These are phyloP conservation scores for Cicer yamashitae DNA, from an alignment of 306 rosid genomes.

Conservation along the genomic window DNA sequence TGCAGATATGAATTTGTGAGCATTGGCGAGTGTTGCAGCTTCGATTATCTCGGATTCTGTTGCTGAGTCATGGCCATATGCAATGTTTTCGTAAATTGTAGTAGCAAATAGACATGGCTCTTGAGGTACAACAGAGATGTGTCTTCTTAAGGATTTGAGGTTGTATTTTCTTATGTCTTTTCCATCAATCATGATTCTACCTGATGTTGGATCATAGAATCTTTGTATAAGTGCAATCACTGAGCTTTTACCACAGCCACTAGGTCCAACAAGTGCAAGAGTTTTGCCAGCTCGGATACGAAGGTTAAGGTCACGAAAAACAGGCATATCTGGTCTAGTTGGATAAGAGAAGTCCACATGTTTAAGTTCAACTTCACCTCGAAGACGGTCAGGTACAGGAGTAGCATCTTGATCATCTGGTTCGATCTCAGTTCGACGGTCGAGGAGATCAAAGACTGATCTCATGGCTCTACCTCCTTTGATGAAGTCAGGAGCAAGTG, in stretches of 20 bases:
- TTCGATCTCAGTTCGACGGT: slow-evolving; percentile 95
- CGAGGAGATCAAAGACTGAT: slow-evolving; percentile 95
- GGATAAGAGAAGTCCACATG: slow-evolving; percentile 96
- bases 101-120: slow-evolving; percentile 94
- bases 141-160: slow-evolving; percentile 88
- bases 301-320: slow-evolving; percentile 84
- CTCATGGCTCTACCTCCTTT: slow-evolving; percentile 97
- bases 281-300: slow-evolving; percentile 97
- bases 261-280: slow-evolving; percentile 98
- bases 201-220: slow-evolving; percentile 94
- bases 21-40: slow-evolving; percentile 91
- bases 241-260: slow-evolving; percentile 99
- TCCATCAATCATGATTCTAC: slow-evolving; percentile 85
- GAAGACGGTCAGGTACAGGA: slow-evolving; percentile 79
- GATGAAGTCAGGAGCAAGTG: slow-evolving; percentile 97
- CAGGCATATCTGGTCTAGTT: slow-evolving; percentile 82
- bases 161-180: slow-evolving; percentile 92
- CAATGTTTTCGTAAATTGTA: slow-evolving; percentile 86
- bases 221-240: slow-evolving; percentile 81
- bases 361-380: slow-evolving; percentile 94
- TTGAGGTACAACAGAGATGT: slow-evolving; percentile 92
- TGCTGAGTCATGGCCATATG: slow-evolving; percentile 90
- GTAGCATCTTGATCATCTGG: slow-evolving; percentile 88
- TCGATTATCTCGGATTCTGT: slow-evolving; percentile 91
- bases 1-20: slow-evolving; percentile 84